Evolutionary conservation across 495 filamentous ascomycete species (phyloP), one percentile per base, ranked within the genome.

Genomic region (Annulohypoxylon stygium): DNA sequence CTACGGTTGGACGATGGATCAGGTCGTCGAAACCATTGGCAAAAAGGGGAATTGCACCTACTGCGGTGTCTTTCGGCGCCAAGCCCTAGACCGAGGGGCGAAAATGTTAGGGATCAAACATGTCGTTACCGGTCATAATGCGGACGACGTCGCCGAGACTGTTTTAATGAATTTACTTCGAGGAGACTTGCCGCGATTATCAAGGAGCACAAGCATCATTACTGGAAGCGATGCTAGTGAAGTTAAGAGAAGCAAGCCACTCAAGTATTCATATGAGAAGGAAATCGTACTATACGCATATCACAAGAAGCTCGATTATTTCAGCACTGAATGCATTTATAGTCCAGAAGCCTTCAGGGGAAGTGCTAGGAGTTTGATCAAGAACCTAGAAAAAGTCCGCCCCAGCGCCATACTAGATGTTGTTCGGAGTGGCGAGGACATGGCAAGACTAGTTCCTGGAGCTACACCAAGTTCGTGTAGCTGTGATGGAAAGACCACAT

Each of bases 11-110:
- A 98, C 95, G 9, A 99, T 99, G 96, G 96, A 99, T 80, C 92
- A 98, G 74, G 96, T 99, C 11, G 96, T 99, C 2, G 90, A 91
- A 75, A 93, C 96, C 65, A 92, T 98, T 58, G 97, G 97, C 26
- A 98, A 98, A 81, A 98, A 97, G 82, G 97, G 97, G 41, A 99
- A 98, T 81, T 99, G 96, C 85, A 99, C 96, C 34, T 98, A 98
- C 79, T 99, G 96, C 76, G 96, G 96, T 3, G 96, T 99, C 36
- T 99, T 99, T 76, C 88, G 96, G 11, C 88, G 96, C 53, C 96
- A 99, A 84, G 96, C 96, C 11, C 86, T 99, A 43, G 96, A 99
- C 81, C 89, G 96, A 6, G 96, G 96, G 30, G 95, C 97, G 1
- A 93, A 93, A 74, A 90, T 90, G 73, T 82, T 99, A 69, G 93